Percentiles rank a stretch among this genome's conserved stretches.
These are phyloP conservation scores for Cornus kousa DNA, from an alignment of 148 eudicot species.

Conservation along the genomic window DNA sequence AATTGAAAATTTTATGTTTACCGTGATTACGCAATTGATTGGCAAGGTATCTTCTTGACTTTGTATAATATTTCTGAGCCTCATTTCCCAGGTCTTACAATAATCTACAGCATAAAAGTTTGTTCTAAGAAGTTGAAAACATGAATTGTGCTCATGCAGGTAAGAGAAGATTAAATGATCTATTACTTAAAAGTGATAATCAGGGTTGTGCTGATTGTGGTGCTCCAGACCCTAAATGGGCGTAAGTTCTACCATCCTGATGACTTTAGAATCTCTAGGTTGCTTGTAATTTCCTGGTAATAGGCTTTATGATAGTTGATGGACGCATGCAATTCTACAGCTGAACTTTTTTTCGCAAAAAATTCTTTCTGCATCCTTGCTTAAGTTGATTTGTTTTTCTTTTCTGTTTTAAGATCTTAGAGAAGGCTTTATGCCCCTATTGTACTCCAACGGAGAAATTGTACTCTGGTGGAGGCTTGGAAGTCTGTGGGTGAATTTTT, in stretches of 20 bases:
- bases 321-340: no score
- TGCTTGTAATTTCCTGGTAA: neutral
- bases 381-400: no score
- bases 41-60: neutral
- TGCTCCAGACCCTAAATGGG: slow-evolving; percentile 97
- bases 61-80: neutral
- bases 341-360: neutral
- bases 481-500: no score
- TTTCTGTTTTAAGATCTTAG: no score
- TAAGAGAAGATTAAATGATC: slow-evolving; percentile 73
- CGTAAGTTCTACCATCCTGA: slow-evolving; percentile 54
- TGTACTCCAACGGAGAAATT: neutral
- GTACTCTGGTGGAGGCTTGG: no score
- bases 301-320: neutral
- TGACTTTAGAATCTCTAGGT: neutral
- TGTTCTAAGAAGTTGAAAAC: neutral
- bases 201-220: slow-evolving; percentile 86
- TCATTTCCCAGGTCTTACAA: neutral
- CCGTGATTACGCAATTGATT: neutral
- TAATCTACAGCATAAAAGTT: neutral
- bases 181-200: slow-evolving; percentile 72
- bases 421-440: no score
- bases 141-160: slow-evolving; percentile 37
- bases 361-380: no score
- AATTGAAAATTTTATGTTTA: neutral